Evolutionary conservation across 2,329 filamentous ascomycete species (phyloP), one percentile per base, ranked within the genome.

Genomic region (Fusarium sp.): DNA sequence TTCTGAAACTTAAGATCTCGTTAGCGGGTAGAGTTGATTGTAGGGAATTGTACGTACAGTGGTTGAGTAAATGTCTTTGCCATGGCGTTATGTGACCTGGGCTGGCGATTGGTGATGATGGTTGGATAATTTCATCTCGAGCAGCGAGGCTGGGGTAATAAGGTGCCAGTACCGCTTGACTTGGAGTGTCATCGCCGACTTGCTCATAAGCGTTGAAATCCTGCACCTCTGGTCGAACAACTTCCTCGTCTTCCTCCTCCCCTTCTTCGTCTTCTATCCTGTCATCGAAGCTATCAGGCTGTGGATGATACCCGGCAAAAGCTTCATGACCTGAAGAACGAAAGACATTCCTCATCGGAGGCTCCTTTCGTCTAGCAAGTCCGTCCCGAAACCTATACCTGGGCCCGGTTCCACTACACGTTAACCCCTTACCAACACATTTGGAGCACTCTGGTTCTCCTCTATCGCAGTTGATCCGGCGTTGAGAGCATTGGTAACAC

Each of bases 381-480:
- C 71, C 63, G 28, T 58, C 36, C 4, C 58, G 53, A 14, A 66
- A 66, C 17, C 45, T 54, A 20, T 50, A 58, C 45, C 45, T 73
- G 62, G 63, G 46, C 1, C 73, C 75, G 5, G 72, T 66, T 0
- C 79, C 78, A 10, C 74, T 75, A 55, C 79, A 81, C 2, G 65
- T 50, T 4, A 80, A 57, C 2, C 77, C 77, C 26, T 74, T 75
- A 5, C 73, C 72, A 13, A 67, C 26, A 38, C 79, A 81, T 52
- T 80, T 80, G 1, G 51, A 34, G 50, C 79, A 81, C 7, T 54
- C 57, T 4, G 78, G 78, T 24, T 75, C 64, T 8, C 66, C 69
- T n/a, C 71, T 58, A 58, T 81, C 79, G 54, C 79, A 80, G 50
- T 77, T 63, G 22, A 80, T 78, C 13, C 78, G 77, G 13, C 79